A percentile compares a stretch with the other conserved stretches of the same genome.
Conservation (phyloP, 139 green algal species). For the Picochlorum costavermella region DNA sequence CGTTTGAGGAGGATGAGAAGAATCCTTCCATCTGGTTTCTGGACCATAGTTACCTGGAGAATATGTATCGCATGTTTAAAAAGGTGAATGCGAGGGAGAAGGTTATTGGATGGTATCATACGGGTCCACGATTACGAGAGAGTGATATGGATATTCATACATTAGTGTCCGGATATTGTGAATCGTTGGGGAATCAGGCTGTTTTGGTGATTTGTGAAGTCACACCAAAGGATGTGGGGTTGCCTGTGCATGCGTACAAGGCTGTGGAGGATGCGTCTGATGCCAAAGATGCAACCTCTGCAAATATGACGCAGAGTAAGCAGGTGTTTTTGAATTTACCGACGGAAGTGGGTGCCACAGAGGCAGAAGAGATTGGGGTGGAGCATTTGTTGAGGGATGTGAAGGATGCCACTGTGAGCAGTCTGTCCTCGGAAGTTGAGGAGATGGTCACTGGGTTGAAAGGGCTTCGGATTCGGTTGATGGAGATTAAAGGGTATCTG, state of each 20-base stretch:
- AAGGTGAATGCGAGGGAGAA: conserved; percentile 97
- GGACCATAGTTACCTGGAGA: conserved; percentile 96
- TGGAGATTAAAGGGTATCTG: conserved; percentile 80
- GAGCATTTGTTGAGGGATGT: conserved; percentile 98
- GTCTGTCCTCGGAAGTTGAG: conserved; percentile 51
- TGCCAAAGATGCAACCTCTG: too few relatives aligned
- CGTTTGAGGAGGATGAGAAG: conserved; percentile 97
- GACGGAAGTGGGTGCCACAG: conserved; percentile 90
- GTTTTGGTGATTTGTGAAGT: conserved; percentile 96
- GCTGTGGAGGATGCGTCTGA: conserved; percentile 65
- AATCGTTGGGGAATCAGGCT: conserved; percentile 39
- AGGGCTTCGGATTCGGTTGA: conserved; percentile 55
- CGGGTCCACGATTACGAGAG: conserved; percentile 83
- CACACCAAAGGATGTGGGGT: conserved; percentile 85
- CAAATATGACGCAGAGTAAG: conserved; percentile 11
- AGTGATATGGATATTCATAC: conserved; percentile 91
- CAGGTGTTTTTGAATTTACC: conserved; percentile 88
- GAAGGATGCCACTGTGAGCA: conserved; percentile 84
- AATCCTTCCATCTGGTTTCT: conserved; percentile 97
- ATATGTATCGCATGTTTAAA: conserved; percentile 98
- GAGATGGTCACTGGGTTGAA: conserved; percentile 37
- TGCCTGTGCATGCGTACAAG: conserved; percentile 74
- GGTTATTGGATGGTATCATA: conserved; percentile 98
- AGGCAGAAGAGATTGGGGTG: conserved; percentile 97
- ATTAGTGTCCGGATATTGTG: conserved; percentile 68